These are phyloP conservation scores for Macrophomina phaseolina DNA, from an alignment of 2,329 filamentous ascomycete genomes.

Conservation along the genomic window DNA sequence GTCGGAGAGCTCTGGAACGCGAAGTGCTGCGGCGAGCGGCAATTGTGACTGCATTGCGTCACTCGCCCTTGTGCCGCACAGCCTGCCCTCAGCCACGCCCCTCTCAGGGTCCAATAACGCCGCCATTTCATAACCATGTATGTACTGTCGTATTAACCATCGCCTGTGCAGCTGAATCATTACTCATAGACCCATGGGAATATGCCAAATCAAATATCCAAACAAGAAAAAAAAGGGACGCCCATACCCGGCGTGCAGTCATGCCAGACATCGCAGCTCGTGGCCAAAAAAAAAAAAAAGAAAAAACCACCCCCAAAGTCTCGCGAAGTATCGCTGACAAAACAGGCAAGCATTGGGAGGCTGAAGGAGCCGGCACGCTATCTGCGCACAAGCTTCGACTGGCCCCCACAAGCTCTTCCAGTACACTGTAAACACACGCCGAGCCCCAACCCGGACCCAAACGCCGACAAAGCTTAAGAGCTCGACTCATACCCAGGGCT, in stretches of 20 bases:
- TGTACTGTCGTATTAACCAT: slow-evolving; percentile 18
- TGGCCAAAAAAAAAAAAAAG: neutral
- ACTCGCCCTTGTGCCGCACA: neutral
- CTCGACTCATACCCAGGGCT: neutral
- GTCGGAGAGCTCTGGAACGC: slow-evolving; percentile 21
- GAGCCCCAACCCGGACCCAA: neutral
- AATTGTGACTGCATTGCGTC: slow-evolving; percentile 8
- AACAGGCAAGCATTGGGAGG: too few relatives aligned
- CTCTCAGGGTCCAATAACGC: neutral
- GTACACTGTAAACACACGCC: neutral
- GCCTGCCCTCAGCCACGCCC: neutral
- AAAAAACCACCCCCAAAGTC: too few relatives aligned
- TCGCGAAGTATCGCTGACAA: too few relatives aligned
- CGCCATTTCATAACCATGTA: neutral
- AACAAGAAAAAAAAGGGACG: slow-evolving; percentile 1
- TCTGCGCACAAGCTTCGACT: too few relatives aligned
- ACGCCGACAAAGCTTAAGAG: neutral
- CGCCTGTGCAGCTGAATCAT: slow-evolving; percentile 12
- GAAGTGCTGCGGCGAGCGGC: neutral
- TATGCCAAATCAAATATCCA: neutral
- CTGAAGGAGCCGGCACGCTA: too few relatives aligned
- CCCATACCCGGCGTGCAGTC: neutral
- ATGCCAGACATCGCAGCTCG: slow-evolving; percentile 5
- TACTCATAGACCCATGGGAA: neutral
- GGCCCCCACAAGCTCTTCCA: too few relatives aligned